Evolutionary conservation across 176 grass and related monocot species (phyloP), one percentile per base, ranked within the genome.

Genomic region (Pharus latifolius): DNA sequence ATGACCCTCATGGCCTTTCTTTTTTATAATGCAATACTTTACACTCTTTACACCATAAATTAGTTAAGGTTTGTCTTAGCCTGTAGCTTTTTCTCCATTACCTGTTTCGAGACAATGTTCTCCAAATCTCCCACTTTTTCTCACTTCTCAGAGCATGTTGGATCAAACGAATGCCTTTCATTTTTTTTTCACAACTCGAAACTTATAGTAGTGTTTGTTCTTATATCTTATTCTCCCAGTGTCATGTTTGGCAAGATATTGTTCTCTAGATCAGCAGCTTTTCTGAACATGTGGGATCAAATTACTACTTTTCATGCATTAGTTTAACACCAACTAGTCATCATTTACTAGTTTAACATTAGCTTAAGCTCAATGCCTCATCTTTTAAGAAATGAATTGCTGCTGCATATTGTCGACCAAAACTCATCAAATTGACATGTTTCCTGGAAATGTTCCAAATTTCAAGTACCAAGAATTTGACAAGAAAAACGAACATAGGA

Each of bases 1-100:
- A 28, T 80, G 68, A 80, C 71, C 34, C 33, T 80, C 67, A 72
- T 47, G n/a, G n/a, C n/a, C n/a, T n/a, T 49, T 50, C 42, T 23
- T 43, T 46, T 69, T 67, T 37, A 32, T 38, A 47, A 70, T 38
- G 56, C 17, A 44, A 1, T 27, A n/a, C 44, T 41, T 42, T 49
- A 34, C 32, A n/a, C 16, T 57, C 28, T 42, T 63, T 49, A 29
- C 73, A 22, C n/a, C 35, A 33, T 56, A 56, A 43, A 54, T 67
- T 44, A 38, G 13, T 27, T 33, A 35, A 77, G n/a, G 52, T 27
- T 63, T 71, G 77, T 71, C 35, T 7, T 16, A 4, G 5, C 14
- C 3, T 1, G 35, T 62, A 14, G 4, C 66, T 20, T 71, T 63
- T 48, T 6, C 58, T 72, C 40, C 46, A 13, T 54, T 76, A 3